A percentile compares a stretch with the other conserved stretches of the same genome.
Evolutionary conservation across 2,329 filamentous ascomycete genomes (phyloP).

Genomic region (Colletotrichum nymphaeae): DNA sequence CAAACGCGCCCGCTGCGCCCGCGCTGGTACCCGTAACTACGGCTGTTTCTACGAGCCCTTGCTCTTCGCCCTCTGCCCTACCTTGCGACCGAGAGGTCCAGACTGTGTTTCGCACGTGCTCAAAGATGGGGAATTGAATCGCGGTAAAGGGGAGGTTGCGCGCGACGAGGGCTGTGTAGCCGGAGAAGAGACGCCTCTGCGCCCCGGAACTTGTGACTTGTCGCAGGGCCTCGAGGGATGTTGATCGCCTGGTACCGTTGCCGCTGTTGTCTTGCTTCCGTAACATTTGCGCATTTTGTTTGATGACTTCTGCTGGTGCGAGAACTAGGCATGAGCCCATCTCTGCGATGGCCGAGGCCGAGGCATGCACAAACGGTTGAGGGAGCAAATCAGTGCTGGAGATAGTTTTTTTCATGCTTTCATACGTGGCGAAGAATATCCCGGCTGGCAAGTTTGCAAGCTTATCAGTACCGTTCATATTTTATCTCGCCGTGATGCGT

Average conservation of each 20-base stretch:
- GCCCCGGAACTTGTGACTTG: conserved; percentile 65
- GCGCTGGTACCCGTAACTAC: conserved; percentile 79
- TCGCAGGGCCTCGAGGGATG: conserved; percentile 61
- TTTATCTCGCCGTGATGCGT: not conserved
- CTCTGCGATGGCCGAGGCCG: conserved; percentile 81
- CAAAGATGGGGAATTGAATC: conserved; percentile 89
- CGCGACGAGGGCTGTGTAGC: conserved; percentile 84
- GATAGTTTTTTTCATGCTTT: conserved; percentile 76
- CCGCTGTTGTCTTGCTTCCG: conserved; percentile 41
- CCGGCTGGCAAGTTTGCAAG: conserved; percentile 64
- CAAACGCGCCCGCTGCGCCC: conserved; percentile 77
- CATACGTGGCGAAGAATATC: conserved; percentile 91
- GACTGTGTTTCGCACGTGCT: conserved; percentile 71
- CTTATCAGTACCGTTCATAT: not conserved
- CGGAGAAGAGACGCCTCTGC: conserved; percentile 70
- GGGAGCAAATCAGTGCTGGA: conserved; percentile 67
- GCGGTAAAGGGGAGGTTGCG: conserved; percentile 90
- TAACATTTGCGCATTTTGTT: conserved; percentile 93
- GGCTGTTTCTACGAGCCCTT: conserved; percentile 71
- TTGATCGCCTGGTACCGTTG: conserved; percentile 41
- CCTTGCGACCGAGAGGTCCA: conserved; percentile 49
- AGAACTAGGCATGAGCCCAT: conserved; percentile 87
- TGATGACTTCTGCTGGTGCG: conserved; percentile 89
- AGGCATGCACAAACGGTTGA: conserved; percentile 76
- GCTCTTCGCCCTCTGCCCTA: conserved; percentile 38